Conservation (phyloP, 2,329 filamentous ascomycete species). For the Exophiala xenobiotica region DNA sequence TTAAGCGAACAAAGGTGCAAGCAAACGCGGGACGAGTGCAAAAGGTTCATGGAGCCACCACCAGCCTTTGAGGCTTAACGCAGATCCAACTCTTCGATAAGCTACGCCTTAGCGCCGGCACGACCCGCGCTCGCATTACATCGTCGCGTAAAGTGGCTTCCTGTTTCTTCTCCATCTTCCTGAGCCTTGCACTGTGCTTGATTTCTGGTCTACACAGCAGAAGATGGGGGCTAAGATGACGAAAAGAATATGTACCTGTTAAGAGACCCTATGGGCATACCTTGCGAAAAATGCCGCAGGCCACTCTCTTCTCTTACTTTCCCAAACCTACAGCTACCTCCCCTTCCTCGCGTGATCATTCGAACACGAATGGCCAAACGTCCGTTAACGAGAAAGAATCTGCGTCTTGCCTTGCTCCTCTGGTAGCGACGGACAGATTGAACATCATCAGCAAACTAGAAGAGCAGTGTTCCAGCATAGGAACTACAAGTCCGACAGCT, state of each 20-base stretch:
- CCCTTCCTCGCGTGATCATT: conserved; percentile 16
- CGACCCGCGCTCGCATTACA: conserved; percentile 6
- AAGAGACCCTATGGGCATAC: not conserved
- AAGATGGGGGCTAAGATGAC: too few species aligned
- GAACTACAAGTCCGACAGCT: too few species aligned
- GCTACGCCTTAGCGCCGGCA: conserved; percentile 18
- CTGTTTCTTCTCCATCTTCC: not conserved
- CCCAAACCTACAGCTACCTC: conserved; percentile 23
- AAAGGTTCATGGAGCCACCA: not conserved
- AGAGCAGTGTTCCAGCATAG: too few species aligned
- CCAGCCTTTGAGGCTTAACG: conserved; percentile 6
- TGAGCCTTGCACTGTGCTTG: not conserved
- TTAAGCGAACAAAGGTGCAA: not conserved
- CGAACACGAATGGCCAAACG: not conserved
- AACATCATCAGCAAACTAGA: not conserved
- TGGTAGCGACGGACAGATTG: not conserved
- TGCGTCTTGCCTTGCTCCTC: too few species aligned
- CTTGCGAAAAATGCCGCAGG: conserved; percentile 17
- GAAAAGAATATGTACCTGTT: not conserved
- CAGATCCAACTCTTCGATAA: conserved; percentile 15
- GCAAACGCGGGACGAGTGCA: not conserved
- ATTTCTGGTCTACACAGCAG: too few species aligned
- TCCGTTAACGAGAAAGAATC: too few species aligned
- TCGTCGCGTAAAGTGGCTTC: not conserved
- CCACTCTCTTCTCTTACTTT: conserved; percentile 24